Conservation (phyloP, 2,329 filamentous ascomycete species). For the Talaromyces atroroseus region DNA sequence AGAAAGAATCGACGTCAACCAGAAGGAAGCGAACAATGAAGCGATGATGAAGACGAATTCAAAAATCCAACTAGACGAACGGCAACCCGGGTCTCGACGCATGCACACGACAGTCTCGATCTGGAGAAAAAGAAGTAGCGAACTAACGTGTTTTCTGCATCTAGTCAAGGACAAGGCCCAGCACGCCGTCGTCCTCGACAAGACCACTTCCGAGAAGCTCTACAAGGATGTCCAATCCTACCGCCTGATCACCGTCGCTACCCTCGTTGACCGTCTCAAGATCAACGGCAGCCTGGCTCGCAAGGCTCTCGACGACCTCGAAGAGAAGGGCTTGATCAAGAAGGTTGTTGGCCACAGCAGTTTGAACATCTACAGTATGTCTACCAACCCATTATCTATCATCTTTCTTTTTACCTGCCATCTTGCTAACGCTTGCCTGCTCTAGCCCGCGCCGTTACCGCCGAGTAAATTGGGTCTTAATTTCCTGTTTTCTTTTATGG, state of each 20-base stretch:
- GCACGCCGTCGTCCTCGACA: constrained; percentile 97
- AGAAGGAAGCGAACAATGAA: neutral
- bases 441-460: constrained; percentile 40
- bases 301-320: constrained; percentile 81
- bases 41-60: neutral
- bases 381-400: constrained; percentile 7
- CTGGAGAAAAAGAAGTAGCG: neutral
- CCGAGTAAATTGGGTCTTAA: constrained; percentile 32
- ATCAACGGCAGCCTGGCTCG: constrained; percentile 98
- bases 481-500: constrained; percentile 22
- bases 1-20: neutral
- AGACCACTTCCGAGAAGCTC: constrained; percentile 94
- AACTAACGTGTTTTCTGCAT: constrained; percentile 8
- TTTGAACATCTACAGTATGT: constrained; percentile 95
- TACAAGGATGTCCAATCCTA: constrained; percentile 99
- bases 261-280: constrained; percentile 99
- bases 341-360: constrained; percentile 94
- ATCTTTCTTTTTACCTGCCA: neutral
- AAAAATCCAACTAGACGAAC: neutral
- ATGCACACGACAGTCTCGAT: neutral
- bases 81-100: neutral
- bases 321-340: constrained; percentile 98
- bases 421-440: neutral
- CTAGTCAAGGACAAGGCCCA: constrained; percentile 99
- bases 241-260: constrained; percentile 97